Evolutionary conservation across 225 moss, liverwort and hornwort species (phyloP), one percentile per base, ranked within the genome.

Genomic region (Physcomitrellopsis africana): DNA sequence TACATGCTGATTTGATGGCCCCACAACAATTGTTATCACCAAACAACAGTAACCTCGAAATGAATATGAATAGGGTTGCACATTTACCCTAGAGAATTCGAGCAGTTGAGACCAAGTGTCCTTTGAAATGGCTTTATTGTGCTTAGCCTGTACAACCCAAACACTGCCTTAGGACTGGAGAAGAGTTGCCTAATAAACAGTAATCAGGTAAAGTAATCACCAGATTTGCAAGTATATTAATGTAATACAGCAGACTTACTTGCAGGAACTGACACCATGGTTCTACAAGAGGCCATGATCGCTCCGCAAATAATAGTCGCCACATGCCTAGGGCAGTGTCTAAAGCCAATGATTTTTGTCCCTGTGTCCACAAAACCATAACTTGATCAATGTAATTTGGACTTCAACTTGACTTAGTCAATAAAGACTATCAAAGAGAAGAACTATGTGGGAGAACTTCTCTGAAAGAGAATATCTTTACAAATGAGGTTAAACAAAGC

Each of bases 301-400:
- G 88, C 73, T 94, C 93, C 47, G 87, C 89, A 82, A 89, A 94
- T 59, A 94, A 77, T 67, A 94, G 79, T 63, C 89, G 84, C 93
- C 93, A 94, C 93, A 94, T 94, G 74, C 93, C 93, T 67, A 94
- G 72, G 41, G 93, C 93, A 64, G 93, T 94, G 75, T 94, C 93
- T 76, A 94, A 80, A 27, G 93, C 93, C 76, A 94, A 76, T 22
- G 93, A 94, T 71, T 94, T 94, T 70, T 94, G 93, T 20, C 93
- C 93, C 93, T 94, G 85, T 54, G 48, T 66, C 45, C 65, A 19
- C 45, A 60, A 48, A 19, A 67, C 47, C 73, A 58, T 22, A 32
- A 45, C 27, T 72, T 11, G 9, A 57, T 48, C 15, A 51, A 47
- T 55, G 10, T 15, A 10, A 45, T 24, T 61, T 12, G 24, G 11